Evolutionary conservation across 2,329 filamentous ascomycete genomes (phyloP).

Genomic region (Colletotrichum sp.): DNA sequence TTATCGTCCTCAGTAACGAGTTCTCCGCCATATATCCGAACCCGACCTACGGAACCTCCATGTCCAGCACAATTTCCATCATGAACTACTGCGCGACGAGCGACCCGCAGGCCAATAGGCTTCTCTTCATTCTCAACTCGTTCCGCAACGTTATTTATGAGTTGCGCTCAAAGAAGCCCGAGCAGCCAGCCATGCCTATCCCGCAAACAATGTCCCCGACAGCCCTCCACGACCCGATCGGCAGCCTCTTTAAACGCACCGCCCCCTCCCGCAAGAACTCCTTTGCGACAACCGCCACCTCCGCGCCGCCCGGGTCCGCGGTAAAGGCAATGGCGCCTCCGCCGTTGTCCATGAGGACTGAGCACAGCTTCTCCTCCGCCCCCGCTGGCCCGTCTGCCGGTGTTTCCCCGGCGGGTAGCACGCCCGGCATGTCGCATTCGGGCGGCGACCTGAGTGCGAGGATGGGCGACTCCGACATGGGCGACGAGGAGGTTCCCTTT

Average conservation of each 20-base stretch:
- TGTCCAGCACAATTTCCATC: slow-evolving; percentile 50
- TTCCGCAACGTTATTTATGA: slow-evolving; percentile 48
- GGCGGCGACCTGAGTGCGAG: slow-evolving; percentile 8
- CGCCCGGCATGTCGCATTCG: slow-evolving; percentile 15
- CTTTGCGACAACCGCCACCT: background rate
- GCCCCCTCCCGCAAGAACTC: slow-evolving; percentile 18
- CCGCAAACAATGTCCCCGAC: slow-evolving; percentile 19
- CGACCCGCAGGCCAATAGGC: slow-evolving; percentile 54
- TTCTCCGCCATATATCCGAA: slow-evolving; percentile 56
- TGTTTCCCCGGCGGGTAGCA: slow-evolving; percentile 20
- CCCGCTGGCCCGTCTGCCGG: background rate
- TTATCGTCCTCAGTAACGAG: slow-evolving; percentile 62
- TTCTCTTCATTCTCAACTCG: slow-evolving; percentile 53
- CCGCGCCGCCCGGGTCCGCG: background rate
- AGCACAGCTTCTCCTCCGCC: slow-evolving; percentile 6
- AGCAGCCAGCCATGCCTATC: slow-evolving; percentile 26
- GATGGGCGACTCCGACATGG: slow-evolving; percentile 24
- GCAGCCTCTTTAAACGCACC: slow-evolving; percentile 29
- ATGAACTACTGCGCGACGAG: slow-evolving; percentile 52
- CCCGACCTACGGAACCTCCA: slow-evolving; percentile 41
- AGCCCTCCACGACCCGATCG: slow-evolving; percentile 28
- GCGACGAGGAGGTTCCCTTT: slow-evolving; percentile 41
- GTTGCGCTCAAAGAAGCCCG: slow-evolving; percentile 7
- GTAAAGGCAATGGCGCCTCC: slow-evolving; percentile 12
- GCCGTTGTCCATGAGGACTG: slow-evolving; percentile 16